A percentile compares a stretch with the other conserved stretches of the same genome.
Evolutionary conservation across 306 rosid genomes (phyloP).

Genomic region (Quercus rubra): DNA sequence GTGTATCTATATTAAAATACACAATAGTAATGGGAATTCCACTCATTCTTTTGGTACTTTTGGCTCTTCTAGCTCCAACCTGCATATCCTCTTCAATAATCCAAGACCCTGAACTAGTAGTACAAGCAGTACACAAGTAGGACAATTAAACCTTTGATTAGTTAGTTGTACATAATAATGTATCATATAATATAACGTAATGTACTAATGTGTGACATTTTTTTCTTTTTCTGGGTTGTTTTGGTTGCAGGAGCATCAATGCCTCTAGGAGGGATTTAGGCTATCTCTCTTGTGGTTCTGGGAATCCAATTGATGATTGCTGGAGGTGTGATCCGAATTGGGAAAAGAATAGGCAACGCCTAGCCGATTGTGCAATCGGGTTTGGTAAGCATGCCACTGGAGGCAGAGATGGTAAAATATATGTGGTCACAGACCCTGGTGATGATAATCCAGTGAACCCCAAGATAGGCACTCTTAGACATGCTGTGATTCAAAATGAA

Average conservation of each 20-base stretch:
- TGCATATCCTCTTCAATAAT: conserved; percentile 55
- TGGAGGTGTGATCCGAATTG: conserved; percentile 88
- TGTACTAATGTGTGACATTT: neutral
- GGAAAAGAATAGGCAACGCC: conserved; percentile 60
- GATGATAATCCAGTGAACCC: conserved; percentile 72
- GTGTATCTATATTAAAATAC: neutral
- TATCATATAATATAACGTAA: neutral
- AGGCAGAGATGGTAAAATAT: conserved; percentile 72
- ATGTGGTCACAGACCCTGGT: conserved; percentile 66
- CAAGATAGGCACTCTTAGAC: conserved; percentile 68
- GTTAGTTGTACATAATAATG: neutral
- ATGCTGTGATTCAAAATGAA: conserved; percentile 72
- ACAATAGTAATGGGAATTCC: conserved; percentile 54
- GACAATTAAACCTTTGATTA: neutral
- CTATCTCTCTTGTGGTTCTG: conserved; percentile 64
- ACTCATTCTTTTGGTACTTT: conserved; percentile 26
- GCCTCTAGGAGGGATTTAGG: conserved; percentile 62
- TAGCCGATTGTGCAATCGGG: conserved; percentile 84
- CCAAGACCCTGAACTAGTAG: conserved; percentile 57
- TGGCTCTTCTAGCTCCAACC: conserved; percentile 33
- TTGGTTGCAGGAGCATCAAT: conserved; percentile 62
- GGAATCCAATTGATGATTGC: conserved; percentile 92
- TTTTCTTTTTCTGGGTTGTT: neutral
- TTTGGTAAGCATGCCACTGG: conserved; percentile 84
- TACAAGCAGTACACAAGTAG: conserved; percentile 64